Evolutionary conservation across 495 filamentous ascomycete species (phyloP).

Genomic region (Bathelium albidoporum): DNA sequence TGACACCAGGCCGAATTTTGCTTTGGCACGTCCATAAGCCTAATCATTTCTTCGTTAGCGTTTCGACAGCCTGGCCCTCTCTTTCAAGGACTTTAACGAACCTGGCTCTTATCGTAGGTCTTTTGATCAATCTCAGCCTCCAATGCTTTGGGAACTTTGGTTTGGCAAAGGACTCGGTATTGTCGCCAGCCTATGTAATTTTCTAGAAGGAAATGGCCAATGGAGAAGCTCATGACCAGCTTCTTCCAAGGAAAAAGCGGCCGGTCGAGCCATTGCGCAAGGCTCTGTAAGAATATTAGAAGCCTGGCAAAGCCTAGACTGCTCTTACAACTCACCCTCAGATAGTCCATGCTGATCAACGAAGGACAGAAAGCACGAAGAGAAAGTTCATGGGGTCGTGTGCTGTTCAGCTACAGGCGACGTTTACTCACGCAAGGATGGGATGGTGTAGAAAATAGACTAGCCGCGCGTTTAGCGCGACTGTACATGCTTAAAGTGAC

Average conservation of each 20-base stretch:
- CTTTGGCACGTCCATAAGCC: conserved; percentile 92
- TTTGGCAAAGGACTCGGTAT: conserved; percentile 71
- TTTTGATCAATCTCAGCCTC: conserved; percentile 77
- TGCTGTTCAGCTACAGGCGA: neutral
- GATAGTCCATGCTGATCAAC: neutral
- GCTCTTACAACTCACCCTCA: neutral
- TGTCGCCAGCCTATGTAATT: conserved; percentile 76
- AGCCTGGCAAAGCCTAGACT: neutral
- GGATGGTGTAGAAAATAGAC: neutral
- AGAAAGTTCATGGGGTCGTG: neutral
- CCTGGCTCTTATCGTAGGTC: conserved; percentile 89
- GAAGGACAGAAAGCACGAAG: no score
- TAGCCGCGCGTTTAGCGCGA: neutral
- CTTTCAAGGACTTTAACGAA: conserved; percentile 27
- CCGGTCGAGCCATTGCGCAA: conserved; percentile 52
- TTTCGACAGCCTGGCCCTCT: neutral
- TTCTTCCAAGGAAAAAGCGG: conserved; percentile 95
- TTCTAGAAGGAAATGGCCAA: conserved; percentile 82
- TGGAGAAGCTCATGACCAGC: conserved; percentile 83
- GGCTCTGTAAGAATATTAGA: neutral
- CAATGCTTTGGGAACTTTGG: conserved; percentile 70
- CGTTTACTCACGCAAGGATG: neutral
- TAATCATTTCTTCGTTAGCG: conserved; percentile 23
- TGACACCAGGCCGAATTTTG: conserved; percentile 70
- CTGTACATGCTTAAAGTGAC: neutral